Conservation (phyloP, 2,329 filamentous ascomycete species). For the Xylariaceae sp. region DNA sequence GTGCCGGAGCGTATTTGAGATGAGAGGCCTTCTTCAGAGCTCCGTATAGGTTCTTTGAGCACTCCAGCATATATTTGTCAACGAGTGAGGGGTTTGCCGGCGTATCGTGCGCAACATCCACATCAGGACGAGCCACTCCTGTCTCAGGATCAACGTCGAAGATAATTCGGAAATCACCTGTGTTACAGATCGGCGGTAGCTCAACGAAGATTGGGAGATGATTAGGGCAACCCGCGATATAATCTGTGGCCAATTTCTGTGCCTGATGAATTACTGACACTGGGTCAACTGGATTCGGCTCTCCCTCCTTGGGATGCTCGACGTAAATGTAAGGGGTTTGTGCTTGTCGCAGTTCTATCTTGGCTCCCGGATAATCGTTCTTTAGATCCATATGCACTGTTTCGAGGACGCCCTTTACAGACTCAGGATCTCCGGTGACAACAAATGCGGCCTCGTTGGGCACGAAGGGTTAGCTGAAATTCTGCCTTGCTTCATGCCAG, state of each 20-base stretch:
- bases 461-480: slow-evolving; percentile 1
- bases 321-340: slow-evolving; percentile 18
- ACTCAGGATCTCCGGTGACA: slow-evolving; percentile 2
- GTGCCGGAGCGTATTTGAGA: slow-evolving; percentile 14
- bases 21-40: slow-evolving; percentile 20
- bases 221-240: slow-evolving; percentile 11
- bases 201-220: slow-evolving; percentile 22
- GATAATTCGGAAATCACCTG: slow-evolving; percentile 15
- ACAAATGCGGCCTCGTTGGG: slow-evolving; percentile 12
- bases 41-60: slow-evolving; percentile 14
- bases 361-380: slow-evolving; percentile 36
- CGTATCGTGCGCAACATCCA: slow-evolving; percentile 9
- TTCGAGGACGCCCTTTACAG: slow-evolving; percentile 1
- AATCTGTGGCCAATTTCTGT: slow-evolving; percentile 9
- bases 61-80: slow-evolving; percentile 12
- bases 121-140: slow-evolving; percentile 8
- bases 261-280: slow-evolving; percentile 17
- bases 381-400: slow-evolving; percentile 34
- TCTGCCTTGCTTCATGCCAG: background rate
- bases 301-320: slow-evolving; percentile 13
- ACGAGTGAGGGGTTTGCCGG: background rate
- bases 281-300: background rate
- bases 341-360: slow-evolving; percentile 13
- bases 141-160: slow-evolving; percentile 9
- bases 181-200: slow-evolving; percentile 14